A percentile compares a stretch with the other conserved stretches of the same genome.
Evolutionary conservation across 2,329 filamentous ascomycete species (phyloP).

Genomic region (Arthrocladium fulminans): DNA sequence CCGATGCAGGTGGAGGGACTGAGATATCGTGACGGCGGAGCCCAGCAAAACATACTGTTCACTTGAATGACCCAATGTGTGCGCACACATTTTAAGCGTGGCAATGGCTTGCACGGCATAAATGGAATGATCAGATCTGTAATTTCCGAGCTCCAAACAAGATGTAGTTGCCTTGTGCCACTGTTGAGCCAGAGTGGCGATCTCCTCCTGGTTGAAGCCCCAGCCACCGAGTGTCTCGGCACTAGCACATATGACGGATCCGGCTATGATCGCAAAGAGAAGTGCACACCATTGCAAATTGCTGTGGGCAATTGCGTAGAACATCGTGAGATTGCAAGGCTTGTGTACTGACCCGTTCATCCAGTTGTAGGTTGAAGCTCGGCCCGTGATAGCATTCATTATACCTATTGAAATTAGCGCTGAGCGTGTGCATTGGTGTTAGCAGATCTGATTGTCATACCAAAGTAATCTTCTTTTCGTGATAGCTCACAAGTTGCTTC

Average conservation of each 20-base stretch:
- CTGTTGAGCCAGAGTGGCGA: constrained; percentile 32
- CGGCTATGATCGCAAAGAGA: constrained; percentile 16
- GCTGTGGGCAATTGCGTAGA: neutral
- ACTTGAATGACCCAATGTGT: constrained; percentile 42
- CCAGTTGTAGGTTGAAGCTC: neutral
- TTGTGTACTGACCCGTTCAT: neutral
- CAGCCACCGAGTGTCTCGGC: constrained; percentile 26
- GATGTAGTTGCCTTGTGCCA: constrained; percentile 40
- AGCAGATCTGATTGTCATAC: neutral
- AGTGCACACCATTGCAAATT: constrained; percentile 12
- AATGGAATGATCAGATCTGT: constrained; percentile 35
- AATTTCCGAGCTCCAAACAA: constrained; percentile 39
- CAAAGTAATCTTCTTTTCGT: constrained; percentile 7
- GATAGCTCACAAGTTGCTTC: neutral
- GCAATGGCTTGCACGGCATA: constrained; percentile 40
- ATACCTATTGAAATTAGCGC: no score
- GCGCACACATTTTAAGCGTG: constrained; percentile 40
- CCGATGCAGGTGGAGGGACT: constrained; percentile 39
- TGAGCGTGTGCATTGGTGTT: no score
- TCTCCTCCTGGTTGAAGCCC: constrained; percentile 38
- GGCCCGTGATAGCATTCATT: constrained; percentile 5
- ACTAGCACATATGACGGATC: constrained; percentile 15
- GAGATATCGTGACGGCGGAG: constrained; percentile 39
- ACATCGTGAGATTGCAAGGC: neutral
- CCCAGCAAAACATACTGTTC: constrained; percentile 39